Evolutionary conservation across 2,329 filamentous ascomycete species (phyloP).

Genomic region (Talaromyces pinophilus): DNA sequence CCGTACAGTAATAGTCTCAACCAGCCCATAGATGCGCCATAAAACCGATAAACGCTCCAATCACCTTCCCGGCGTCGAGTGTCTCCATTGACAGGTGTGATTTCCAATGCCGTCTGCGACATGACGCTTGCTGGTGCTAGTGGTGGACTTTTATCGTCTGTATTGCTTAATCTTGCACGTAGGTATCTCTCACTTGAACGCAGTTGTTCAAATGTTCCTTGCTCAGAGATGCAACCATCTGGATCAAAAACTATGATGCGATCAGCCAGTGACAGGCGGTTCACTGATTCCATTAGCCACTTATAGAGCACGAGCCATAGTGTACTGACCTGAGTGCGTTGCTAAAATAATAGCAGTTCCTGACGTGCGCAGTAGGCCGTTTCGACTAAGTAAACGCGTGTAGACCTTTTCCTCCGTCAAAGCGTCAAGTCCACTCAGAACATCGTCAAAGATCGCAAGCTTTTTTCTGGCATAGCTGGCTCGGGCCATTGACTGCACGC

Average conservation of each 20-base stretch:
- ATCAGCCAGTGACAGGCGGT: slow-evolving; percentile 45
- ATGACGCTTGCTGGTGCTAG: neutral
- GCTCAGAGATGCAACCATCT: slow-evolving; percentile 42
- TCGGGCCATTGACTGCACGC: slow-evolving; percentile 39
- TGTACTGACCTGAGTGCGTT: slow-evolving; percentile 14
- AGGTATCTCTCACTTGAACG: neutral
- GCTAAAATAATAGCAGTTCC: slow-evolving; percentile 15
- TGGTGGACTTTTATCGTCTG: neutral
- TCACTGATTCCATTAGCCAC: slow-evolving; percentile 28
- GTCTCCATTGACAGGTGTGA: neutral
- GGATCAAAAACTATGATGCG: slow-evolving; percentile 44
- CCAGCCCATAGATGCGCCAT: slow-evolving; percentile 8
- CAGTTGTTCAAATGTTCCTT: slow-evolving; percentile 39
- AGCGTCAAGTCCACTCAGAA: slow-evolving; percentile 21
- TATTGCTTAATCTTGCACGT: neutral
- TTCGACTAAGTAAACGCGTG: slow-evolving; percentile 9
- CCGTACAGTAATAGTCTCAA: slow-evolving; percentile 3
- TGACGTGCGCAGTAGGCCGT: slow-evolving; percentile 12
- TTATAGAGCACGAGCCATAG: neutral
- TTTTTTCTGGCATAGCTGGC: slow-evolving; percentile 50
- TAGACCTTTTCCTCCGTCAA: slow-evolving; percentile 15
- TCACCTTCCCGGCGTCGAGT: slow-evolving; percentile 29
- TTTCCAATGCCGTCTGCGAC: neutral
- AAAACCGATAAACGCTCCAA: slow-evolving; percentile 33
- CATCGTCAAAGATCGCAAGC: slow-evolving; percentile 19